Base-by-base conservation (phyloP, 768 basidiomycete species). In the Psilocybe tampanensis region DNA sequence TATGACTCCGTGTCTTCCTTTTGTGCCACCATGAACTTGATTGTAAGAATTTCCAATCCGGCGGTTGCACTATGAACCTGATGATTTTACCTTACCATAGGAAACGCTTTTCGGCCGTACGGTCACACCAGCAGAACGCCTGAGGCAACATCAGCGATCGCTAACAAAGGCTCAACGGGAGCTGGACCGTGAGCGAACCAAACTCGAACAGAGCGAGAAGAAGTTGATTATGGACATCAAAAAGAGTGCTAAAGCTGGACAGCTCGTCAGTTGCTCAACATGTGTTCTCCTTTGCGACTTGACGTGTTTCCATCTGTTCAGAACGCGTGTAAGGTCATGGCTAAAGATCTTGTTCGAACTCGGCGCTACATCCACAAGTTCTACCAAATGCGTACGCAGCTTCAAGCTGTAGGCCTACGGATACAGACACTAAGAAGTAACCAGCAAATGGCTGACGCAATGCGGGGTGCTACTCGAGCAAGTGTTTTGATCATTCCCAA, bases 251-350 rank as follows among this genome's bases (percentile, higher is more conserved):
- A 95, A 97, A 72, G 82, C 86, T 48, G 95, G 96, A 32, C 95
- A 99, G 76, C 86, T 98, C 81, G 95, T 97, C 65, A 56, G 80
- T 69, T 56, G 5, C 9, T 39, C 55, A 21, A 26, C 44, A 17
- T 21, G n/a, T 41, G 21, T 32, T 29, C 41, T 41, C 32, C 21
- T 44, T 42, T 47, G 26, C 45, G 49, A 48, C 41, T 32, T 54
- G 56, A 50, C 33, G 21, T 29, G 59, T 58, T 58, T 43, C 18
- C 29, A 54, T 57, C n/a, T 52, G 26, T 53, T 55, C 73, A 98
- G 96, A 94, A 94, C 70, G 94, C 96, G 19, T 98, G 95, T 80
- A 98, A 98, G 81, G 91, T 98, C 62, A 97, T 98, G 90, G 97
- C 97, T 22, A 98, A 97, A 73, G 97, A 99, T 70, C 89, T 99